A percentile compares a stretch with the other conserved stretches of the same genome.
These are phyloP conservation scores for Leccinum truebloodii DNA, from an alignment of 768 basidiomycete genomes.

Conservation along the genomic window DNA sequence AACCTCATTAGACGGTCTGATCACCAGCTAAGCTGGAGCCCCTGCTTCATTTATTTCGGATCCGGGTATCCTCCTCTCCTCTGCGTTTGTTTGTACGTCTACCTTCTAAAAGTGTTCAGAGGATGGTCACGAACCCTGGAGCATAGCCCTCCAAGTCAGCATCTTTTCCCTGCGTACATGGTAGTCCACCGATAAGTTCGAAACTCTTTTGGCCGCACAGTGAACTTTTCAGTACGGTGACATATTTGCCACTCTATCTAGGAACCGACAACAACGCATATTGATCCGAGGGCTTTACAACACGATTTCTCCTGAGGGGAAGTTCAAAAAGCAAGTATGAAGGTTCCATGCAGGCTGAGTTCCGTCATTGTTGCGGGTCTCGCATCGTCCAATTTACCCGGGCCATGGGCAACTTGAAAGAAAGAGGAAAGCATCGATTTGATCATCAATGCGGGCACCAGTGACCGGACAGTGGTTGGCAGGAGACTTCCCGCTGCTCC, in stretches of 20 bases:
- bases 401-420: background rate
- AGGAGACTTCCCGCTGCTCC: background rate
- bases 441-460: background rate
- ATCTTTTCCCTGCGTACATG: background rate
- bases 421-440: background rate
- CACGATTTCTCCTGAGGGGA: conserved; percentile 7
- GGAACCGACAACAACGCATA: conserved; percentile 9
- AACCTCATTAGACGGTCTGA: conserved; percentile 1
- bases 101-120: conserved; percentile 9
- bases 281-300: conserved; percentile 24
- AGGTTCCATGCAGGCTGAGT: background rate
- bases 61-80: conserved; percentile 10
- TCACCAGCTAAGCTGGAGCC: background rate
- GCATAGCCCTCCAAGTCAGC: conserved; percentile 4
- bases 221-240: background rate
- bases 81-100: conserved; percentile 2
- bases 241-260: background rate
- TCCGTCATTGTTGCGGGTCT: background rate
- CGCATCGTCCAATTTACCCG: background rate
- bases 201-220: conserved; percentile 2
- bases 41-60: conserved; percentile 11
- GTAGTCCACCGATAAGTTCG: background rate
- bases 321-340: conserved; percentile 4
- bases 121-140: background rate
- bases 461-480: background rate